Conservation (phyloP, 2,329 filamentous ascomycete genomes). For the Parastagonospora avenae region DNA sequence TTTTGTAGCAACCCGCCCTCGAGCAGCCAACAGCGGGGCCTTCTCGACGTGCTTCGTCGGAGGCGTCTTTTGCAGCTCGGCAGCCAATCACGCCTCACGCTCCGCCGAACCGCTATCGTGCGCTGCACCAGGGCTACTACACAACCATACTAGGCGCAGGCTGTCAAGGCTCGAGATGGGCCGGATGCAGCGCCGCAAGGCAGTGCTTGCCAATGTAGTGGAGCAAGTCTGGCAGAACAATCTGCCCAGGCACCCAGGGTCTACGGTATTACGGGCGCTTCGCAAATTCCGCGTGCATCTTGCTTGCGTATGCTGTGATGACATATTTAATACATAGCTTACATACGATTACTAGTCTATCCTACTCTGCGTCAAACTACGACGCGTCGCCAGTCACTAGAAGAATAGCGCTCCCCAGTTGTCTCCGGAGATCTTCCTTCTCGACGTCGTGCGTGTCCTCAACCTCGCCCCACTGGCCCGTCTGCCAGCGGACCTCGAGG, state of each 20-base stretch:
- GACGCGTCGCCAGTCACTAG: constrained; percentile 62
- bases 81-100: constrained; percentile 8
- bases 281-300: too few species aligned
- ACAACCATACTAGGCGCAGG: too few species aligned
- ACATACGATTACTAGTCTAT: neutral
- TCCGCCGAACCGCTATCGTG: neutral
- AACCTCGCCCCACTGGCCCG: constrained; percentile 89
- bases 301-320: neutral
- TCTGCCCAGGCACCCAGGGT: too few species aligned
- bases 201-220: too few species aligned
- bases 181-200: too few species aligned
- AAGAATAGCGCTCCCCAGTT: constrained; percentile 85
- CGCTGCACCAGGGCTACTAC: neutral
- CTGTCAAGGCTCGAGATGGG: too few species aligned
- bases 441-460: constrained; percentile 98
- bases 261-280: too few species aligned
- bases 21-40: constrained; percentile 12
- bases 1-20: neutral
- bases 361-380: constrained; percentile 1
- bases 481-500: constrained; percentile 90
- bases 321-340: neutral
- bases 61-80: constrained; percentile 7
- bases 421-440: constrained; percentile 83
- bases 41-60: constrained; percentile 11
- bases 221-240: too few species aligned